Evolutionary conservation across 164 flowering plant genomes (phyloP).

Genomic region (Liriodendron chinense): DNA sequence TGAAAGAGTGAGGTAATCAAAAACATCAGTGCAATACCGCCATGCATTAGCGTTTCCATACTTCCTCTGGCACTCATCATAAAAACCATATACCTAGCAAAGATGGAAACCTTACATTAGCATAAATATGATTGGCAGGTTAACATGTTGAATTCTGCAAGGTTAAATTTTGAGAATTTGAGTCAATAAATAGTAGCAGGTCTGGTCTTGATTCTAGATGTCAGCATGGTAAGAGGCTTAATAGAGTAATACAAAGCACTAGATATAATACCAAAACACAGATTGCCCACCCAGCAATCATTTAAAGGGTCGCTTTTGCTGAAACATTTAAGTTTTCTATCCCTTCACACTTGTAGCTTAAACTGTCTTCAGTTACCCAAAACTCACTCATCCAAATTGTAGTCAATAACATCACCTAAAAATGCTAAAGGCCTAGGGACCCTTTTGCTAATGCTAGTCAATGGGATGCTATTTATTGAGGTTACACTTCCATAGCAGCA

Average conservation of each 20-base stretch:
- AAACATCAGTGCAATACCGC: constrained; percentile 99
- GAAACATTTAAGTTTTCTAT: no score
- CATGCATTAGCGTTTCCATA: constrained; percentile 99
- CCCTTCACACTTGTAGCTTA: no score
- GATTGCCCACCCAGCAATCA: not conserved
- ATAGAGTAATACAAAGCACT: not conserved
- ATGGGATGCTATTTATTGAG: no score
- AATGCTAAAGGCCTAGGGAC: no score
- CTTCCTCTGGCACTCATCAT: constrained; percentile 99
- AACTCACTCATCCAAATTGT: no score
- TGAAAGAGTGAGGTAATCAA: constrained; percentile 93
- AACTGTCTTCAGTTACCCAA: not conserved
- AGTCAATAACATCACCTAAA: no score
- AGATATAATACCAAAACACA: not conserved
- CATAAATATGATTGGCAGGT: not conserved
- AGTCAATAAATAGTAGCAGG: not conserved
- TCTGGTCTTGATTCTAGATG: not conserved
- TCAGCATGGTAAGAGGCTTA: not conserved
- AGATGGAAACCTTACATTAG: not conserved
- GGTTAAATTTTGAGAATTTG: not conserved
- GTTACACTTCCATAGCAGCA: no score
- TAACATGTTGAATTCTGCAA: not conserved
- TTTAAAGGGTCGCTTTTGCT: not conserved
- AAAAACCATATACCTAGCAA: constrained; percentile 85
- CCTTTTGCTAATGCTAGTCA: no score